A percentile compares a stretch with the other conserved stretches of the same genome.
phyloP scores from a whole-genome alignment of 441 rosid genomes.

The Corymbia citriodora region DNA sequence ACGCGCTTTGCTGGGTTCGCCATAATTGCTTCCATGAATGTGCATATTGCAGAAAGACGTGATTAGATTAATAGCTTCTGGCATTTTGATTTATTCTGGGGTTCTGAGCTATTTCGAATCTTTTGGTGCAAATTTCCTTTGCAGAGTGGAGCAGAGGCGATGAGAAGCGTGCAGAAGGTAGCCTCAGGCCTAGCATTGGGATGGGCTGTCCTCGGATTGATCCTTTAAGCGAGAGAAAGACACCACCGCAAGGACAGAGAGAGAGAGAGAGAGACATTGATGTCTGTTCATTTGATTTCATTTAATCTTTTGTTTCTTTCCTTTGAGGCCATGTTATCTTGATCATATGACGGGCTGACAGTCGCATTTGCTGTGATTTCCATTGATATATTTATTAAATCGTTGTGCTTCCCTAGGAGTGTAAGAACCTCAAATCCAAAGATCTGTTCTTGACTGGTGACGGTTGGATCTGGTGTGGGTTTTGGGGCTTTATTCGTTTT shows the following conservation, averaged over 20 bases:
- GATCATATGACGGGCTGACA: neutral
- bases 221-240: constrained; percentile 19
- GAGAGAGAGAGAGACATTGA: neutral
- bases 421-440: no score
- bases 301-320: neutral
- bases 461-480: neutral
- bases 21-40: neutral
- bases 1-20: neutral
- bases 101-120: neutral
- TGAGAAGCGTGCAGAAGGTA: constrained; percentile 23
- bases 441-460: neutral
- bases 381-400: neutral
- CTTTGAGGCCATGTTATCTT: neutral
- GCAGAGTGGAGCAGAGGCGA: constrained; percentile 52
- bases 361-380: neutral
- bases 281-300: neutral
- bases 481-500: neutral
- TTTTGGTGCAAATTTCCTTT: neutral
- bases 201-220: constrained; percentile 31
- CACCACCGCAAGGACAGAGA: neutral
- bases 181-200: constrained; percentile 44
- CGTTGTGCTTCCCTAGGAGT: neutral
- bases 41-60: neutral
- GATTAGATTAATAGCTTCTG: neutral
- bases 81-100: neutral